Evolutionary conservation across 345 rosid genomes (phyloP).

Genomic region (Litchi chinensis): DNA sequence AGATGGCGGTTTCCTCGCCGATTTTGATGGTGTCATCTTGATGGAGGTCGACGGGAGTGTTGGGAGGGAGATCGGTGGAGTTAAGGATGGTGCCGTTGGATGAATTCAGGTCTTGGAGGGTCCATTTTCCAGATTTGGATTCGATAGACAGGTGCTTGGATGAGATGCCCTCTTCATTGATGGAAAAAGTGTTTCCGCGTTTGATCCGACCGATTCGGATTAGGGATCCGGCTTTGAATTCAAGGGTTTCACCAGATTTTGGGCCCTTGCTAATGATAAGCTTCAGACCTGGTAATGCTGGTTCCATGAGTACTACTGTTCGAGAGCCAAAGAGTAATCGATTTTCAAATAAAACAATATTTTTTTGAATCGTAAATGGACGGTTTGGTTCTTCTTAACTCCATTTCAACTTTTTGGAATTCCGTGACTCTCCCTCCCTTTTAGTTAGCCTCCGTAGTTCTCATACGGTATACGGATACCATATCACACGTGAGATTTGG

Average conservation of each 20-base stretch:
- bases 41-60: constrained; percentile 43
- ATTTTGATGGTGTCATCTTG: constrained; percentile 73
- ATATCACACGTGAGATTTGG: no score
- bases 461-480: no score
- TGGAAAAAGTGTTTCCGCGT: constrained; percentile 67
- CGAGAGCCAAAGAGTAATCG: neutral
- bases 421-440: no score
- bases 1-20: constrained; percentile 67
- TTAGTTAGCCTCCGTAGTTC: no score
- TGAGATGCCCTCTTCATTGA: constrained; percentile 83
- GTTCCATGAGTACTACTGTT: constrained; percentile 27
- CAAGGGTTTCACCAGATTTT: constrained; percentile 61
- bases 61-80: constrained; percentile 41
- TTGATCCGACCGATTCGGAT: constrained; percentile 68
- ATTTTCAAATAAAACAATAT: no score
- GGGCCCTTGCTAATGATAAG: constrained; percentile 63
- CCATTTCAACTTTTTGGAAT: no score
- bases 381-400: no score
- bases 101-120: constrained; percentile 66
- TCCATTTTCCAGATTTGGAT: constrained; percentile 65
- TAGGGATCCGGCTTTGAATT: constrained; percentile 48
- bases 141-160: constrained; percentile 70
- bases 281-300: constrained; percentile 41
- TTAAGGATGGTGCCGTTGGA: constrained; percentile 83
- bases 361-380: no score